Evolutionary conservation across 352 stramenopile species (phyloP), one percentile per base, ranked within the genome.

Genomic region (Peronospora belbahrii): DNA sequence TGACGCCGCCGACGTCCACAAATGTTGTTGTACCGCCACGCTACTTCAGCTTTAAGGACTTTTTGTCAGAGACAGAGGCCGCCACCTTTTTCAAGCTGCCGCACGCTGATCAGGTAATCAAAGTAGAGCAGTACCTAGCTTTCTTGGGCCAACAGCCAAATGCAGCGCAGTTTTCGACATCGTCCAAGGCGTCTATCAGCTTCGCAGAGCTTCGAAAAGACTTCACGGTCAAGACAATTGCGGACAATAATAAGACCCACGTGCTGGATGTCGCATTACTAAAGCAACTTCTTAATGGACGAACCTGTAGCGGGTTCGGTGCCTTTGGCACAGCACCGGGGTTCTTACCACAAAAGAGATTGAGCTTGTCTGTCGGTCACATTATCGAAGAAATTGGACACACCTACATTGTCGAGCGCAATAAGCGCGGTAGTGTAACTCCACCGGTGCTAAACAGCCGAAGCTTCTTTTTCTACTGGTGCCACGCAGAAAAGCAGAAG

Each of bases 381-480:
- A 42, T 51, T 7, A 54, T 87, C 6, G 60, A 83, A 31, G 44
- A 61, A 28, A 87, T 92, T 23, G 62, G 62, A 7, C 80, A 92
- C 47, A 52, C 60, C 27, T 92, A 92, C 53, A 55, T 75, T 13
- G 60, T 88, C 22, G 77, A 92, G 52, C 59, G 59, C 14, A 77
- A 58, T 27, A 83, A 81, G 41, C 56, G 50, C 15, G 67, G 63
- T 9, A 44, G 63, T 22, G 44, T 64, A 2, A 70, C 58, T 11
- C 44, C 63, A 10, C 68, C 57, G 0, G 73, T 81, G 19, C 70
- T 92, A 19, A 92, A 89, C 47, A 88, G 77, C 46, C 65, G 80
- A 8, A 92, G 80, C 44, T 92, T 89, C 44, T 88, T 82, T 58
- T 79, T 92, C 46, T 85, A 88, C 38, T 92, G 80, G 80, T 89